These are phyloP conservation scores for Przewalskia tangutica DNA, from an alignment of 257 asterid genomes.

Conservation along the genomic window DNA sequence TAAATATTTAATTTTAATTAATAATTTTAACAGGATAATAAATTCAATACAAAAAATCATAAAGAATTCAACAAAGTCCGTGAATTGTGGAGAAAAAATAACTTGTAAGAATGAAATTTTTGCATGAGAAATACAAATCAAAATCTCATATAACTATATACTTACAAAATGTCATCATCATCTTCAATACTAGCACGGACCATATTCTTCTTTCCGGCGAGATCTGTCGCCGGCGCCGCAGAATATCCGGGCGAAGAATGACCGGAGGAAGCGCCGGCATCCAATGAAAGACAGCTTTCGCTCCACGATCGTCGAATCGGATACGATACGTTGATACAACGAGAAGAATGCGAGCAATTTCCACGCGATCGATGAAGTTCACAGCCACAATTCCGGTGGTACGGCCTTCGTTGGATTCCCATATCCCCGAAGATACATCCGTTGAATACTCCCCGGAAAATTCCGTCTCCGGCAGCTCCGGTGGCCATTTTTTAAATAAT, in stretches of 20 bases:
- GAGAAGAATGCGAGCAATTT: slow-evolving; percentile 32
- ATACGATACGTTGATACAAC: slow-evolving; percentile 26
- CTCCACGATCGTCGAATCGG: slow-evolving; percentile 60
- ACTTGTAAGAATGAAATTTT: too few species aligned
- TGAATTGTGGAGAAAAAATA: too few species aligned
- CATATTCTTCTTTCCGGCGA: slow-evolving; percentile 15
- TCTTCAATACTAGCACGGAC: slow-evolving; percentile 20
- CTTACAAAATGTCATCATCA: too few species aligned
- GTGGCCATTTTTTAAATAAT: slow-evolving; percentile 26
- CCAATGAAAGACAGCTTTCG: slow-evolving; percentile 34
- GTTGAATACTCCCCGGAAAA: slow-evolving; percentile 35
- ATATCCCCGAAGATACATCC: slow-evolving; percentile 52
- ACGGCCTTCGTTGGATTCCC: slow-evolving; percentile 54
- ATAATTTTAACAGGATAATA: too few species aligned
- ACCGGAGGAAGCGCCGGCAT: slow-evolving; percentile 13
- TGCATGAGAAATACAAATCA: too few species aligned
- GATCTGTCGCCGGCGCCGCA: slow-evolving; percentile 1
- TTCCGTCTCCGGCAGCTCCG: slow-evolving; percentile 56
- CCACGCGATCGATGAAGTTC: slow-evolving; percentile 47
- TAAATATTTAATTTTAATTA: too few species aligned
- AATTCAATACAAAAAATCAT: too few species aligned
- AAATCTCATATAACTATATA: too few species aligned
- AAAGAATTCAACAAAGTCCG: too few species aligned
- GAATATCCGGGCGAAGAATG: slow-evolving; percentile 29
- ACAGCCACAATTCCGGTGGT: slow-evolving; percentile 63